A percentile compares a stretch with the other conserved stretches of the same genome.
phyloP scores from a whole-genome alignment of 2,329 filamentous ascomycete genomes.

The Teratosphaeria destructans region DNA sequence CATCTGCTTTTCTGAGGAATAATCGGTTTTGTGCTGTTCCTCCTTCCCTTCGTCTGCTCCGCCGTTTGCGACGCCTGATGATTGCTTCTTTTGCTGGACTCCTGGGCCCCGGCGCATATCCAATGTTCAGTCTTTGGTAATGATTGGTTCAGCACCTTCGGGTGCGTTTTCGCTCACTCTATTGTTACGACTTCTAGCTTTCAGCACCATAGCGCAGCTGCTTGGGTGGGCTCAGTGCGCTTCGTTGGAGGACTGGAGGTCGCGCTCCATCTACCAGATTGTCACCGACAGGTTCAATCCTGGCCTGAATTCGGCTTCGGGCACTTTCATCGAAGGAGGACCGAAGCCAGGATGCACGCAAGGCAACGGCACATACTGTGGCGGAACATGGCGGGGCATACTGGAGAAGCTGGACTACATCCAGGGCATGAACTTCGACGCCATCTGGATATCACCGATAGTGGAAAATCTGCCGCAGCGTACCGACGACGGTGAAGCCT shows the following conservation, averaged over 20 bases:
- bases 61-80: neutral
- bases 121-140: neutral
- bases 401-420: constrained; percentile 35
- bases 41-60: neutral
- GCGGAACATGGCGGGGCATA: constrained; percentile 34
- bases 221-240: neutral
- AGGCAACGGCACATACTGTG: constrained; percentile 23
- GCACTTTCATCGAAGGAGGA: constrained; percentile 18
- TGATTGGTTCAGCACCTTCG: neutral
- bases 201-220: neutral
- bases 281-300: constrained; percentile 48
- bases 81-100: neutral
- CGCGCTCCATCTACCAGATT: constrained; percentile 48
- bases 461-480: constrained; percentile 32
- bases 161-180: neutral
- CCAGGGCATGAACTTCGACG: constrained; percentile 32
- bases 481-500: constrained; percentile 36
- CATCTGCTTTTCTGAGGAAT: neutral
- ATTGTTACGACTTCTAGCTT: neutral
- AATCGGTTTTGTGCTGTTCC: neutral
- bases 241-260: constrained; percentile 35
- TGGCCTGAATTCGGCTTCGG: constrained; percentile 35
- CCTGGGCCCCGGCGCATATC: neutral
- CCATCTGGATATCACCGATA: constrained; percentile 40
- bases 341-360: neutral